Conservation (phyloP, 202 grass and related monocot genomes). For the Setaria italica region DNA sequence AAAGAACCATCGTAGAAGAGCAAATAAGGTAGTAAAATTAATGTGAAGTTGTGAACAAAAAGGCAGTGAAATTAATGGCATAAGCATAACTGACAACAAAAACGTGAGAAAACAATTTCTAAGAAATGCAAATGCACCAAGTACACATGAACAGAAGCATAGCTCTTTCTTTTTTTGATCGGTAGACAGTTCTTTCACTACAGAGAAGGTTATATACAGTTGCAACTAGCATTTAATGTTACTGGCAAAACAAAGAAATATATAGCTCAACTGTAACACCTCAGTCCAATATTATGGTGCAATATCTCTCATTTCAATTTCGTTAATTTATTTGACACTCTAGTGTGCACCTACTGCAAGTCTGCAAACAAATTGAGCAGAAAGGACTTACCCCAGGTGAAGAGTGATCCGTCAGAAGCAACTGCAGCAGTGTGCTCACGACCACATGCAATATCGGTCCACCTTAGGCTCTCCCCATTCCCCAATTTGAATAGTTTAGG, state of each 20-base stretch:
- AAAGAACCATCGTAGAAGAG: background rate
- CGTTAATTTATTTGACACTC: background rate
- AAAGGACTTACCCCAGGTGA: conserved; percentile 75
- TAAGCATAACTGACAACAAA: background rate
- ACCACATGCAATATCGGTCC: conserved; percentile 90
- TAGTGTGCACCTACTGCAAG: background rate
- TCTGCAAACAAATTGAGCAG: background rate
- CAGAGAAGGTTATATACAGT: background rate
- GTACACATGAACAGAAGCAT: conserved; percentile 13
- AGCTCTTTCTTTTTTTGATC: background rate
- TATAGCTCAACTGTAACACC: conserved; percentile 17
- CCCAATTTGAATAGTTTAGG: conserved; percentile 69
- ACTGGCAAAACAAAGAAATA: background rate
- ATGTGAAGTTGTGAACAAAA: background rate
- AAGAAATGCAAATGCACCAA: background rate
- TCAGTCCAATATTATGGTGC: conserved; percentile 23
- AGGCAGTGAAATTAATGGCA: conserved; percentile 26
- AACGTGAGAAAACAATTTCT: conserved; percentile 4
- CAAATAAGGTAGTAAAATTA: conserved; percentile 8
- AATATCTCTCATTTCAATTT: background rate
- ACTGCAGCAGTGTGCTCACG: conserved; percentile 91
- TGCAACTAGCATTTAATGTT: conserved; percentile 20
- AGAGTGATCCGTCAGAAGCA: conserved; percentile 83
- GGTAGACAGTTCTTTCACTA: background rate
- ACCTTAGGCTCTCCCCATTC: conserved; percentile 56